Base-by-base conservation (phyloP, 2,329 filamentous ascomycete species). In the Clarireedia paspali region DNA sequence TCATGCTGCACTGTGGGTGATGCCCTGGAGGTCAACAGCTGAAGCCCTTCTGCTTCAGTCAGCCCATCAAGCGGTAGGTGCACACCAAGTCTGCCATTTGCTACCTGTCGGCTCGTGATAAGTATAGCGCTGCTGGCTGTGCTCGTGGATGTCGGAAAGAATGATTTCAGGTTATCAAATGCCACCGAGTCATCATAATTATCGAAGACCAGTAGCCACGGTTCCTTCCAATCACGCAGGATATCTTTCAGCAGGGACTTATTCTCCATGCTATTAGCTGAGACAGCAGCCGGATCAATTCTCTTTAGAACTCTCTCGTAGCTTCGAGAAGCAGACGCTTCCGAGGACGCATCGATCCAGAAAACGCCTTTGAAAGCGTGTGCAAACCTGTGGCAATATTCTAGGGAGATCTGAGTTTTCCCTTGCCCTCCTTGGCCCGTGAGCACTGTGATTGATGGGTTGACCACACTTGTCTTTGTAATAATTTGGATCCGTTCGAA, bases 121-220 rank as follows among this genome's bases (percentile, higher is more conserved):
- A 61, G 24, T 23, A 61, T 48, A n/a, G 49, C 40, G 5, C 34
- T 42, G 26, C 34, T 40, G 14, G 12, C 24, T 15, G 10, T 27
- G 17, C 9, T 23, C n/a, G 42, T 30, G 20, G 51, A 12, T 1
- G n/a, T 26, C 15, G 55, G 55, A 39, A 56, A 47, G 34, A 34
- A 56, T 4, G 42, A 40, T 47, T 40, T 17, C n/a, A 56, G 15
- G 12, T 38, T 38, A 36, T 14, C 23, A 27, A 62, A 62, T 5
- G 52, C 44, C 4, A 40, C 38, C 24, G 56, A 59, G 26, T 59
- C 26, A 47, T 66, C 64, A 14, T 56, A 60, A 44, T 65, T 66
- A 34, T 66, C 64, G 42, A 63, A 61, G 20, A 65, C 60, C 4
- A 65, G 30, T 23, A 66, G 39, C 64, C 64, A 66, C 5, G 38